These are phyloP conservation scores for Trifolium repens DNA, from an alignment of 306 rosid species.

Conservation along the genomic window DNA sequence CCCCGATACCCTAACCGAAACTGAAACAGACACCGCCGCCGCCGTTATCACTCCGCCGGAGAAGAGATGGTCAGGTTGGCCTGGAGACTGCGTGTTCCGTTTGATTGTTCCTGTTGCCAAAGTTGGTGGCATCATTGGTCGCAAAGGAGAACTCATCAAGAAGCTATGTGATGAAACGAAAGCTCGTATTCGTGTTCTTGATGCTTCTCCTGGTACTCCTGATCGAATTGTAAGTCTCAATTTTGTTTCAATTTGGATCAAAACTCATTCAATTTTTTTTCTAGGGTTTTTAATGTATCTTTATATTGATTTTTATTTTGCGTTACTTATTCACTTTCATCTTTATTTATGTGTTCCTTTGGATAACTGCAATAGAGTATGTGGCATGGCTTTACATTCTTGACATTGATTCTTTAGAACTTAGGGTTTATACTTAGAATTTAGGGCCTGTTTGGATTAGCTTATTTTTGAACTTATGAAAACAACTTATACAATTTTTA, in stretches of 20 bases:
- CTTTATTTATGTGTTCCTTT: too few relatives aligned
- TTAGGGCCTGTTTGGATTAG: too few relatives aligned
- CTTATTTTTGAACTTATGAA: too few relatives aligned
- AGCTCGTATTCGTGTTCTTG: constrained; percentile 88
- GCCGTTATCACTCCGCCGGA: constrained; percentile 47
- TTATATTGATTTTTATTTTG: constrained; percentile 22
- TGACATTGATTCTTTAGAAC: not conserved
- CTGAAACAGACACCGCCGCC: constrained; percentile 5
- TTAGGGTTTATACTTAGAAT: too few relatives aligned
- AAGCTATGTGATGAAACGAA: constrained; percentile 88
- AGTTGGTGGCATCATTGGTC: constrained; percentile 93
- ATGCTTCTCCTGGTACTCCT: constrained; percentile 71
- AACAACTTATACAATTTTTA: too few relatives aligned
- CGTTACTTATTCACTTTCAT: not conserved
- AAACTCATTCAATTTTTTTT: constrained; percentile 5
- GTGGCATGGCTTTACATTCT: not conserved
- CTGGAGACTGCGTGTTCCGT: constrained; percentile 86
- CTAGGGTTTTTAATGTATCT: constrained; percentile 37
- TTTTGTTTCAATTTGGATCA: not conserved
- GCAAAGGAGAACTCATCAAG: constrained; percentile 90
- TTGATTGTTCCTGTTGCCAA: constrained; percentile 78
- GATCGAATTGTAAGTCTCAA: constrained; percentile 80
- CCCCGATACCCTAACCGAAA: constrained; percentile 26
- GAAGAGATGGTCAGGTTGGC: constrained; percentile 95
- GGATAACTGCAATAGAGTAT: too few relatives aligned